Base-by-base conservation (phyloP, 2,329 filamentous ascomycete species). In the Akanthomyces uredinophilus region DNA sequence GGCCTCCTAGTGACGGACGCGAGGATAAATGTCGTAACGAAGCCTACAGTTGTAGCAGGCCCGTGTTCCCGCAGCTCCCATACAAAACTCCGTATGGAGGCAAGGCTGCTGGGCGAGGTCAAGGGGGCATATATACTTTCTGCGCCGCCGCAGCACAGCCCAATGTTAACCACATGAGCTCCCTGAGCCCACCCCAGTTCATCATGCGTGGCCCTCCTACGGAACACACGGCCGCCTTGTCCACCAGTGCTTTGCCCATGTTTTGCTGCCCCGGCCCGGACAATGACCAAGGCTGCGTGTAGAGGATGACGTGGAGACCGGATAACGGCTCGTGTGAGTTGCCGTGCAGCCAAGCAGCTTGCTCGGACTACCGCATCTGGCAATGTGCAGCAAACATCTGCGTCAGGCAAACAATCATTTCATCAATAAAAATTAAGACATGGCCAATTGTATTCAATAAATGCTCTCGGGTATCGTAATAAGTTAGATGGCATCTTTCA, bases 381-480 rank as follows among this genome's bases (percentile, higher is more conserved):
- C 10, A 46, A 41, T 32, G 6, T 16, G 20, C 24, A 56, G 53
- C 39, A 32, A 24, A 35, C n/a, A 24, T 16, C 24, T 47, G 14
- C n/a, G 41, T 13, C 35, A 41, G 16, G 7, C 16, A 22, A 41
- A 29, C 1, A 29, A 20, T 29, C 2, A 14, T n/a, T 5, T 41
- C 10, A 4, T 20, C 18, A 29, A 11, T 11, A 22, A 27, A 41
- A 10, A 14, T 39, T 20, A 13, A 10, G 41, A 51, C 11, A 22
- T 59, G 32, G 47, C 56, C 46, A 51, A 58, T 58, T 58, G 43
- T 58, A 60, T 53, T 37, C 49, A 8, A 13, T 49, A 18, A 22
- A 55, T 55, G 39, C 41, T 55, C 32, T 55, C 47, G 44, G 41
- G 44, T 54, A 61, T 55, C 44, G 32, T 43, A 29, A 55, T 41